These are phyloP conservation scores for Trichoderma sp. DNA, from an alignment of 2,329 filamentous ascomycete species.

Conservation along the genomic window DNA sequence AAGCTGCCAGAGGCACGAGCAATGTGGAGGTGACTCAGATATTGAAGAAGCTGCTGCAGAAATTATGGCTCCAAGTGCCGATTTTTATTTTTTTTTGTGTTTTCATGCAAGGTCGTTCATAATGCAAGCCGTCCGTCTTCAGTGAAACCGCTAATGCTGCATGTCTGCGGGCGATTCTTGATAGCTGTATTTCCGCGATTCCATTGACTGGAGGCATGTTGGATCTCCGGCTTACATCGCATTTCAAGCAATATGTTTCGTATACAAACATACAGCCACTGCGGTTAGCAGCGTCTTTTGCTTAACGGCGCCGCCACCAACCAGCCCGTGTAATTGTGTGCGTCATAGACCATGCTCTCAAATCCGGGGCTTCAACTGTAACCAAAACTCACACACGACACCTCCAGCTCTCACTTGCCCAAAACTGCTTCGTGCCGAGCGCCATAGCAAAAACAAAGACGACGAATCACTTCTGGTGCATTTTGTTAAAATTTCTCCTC, in stretches of 20 bases:
- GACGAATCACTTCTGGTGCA: not conserved
- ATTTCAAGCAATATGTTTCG: not conserved
- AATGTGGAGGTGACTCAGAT: conserved; percentile 26
- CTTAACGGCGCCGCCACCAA: conserved; percentile 1
- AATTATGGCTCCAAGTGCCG: conserved; percentile 7
- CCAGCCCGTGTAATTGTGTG: not conserved
- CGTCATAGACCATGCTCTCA: conserved; percentile 18
- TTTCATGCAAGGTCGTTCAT: not conserved
- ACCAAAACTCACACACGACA: conserved; percentile 20
- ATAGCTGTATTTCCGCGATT: not conserved
- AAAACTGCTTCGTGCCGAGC: conserved; percentile 9
- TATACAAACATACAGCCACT: not conserved
- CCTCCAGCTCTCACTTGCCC: not conserved
- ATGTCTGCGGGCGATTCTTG: not conserved
- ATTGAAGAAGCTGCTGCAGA: not conserved
- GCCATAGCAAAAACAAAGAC: not conserved
- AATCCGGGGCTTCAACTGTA: conserved; percentile 1
- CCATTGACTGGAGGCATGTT: not conserved
- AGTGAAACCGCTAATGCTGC: conserved; percentile 16
- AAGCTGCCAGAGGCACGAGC: conserved; percentile 13
- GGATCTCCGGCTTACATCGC: not conserved
- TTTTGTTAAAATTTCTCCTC: conserved; percentile 11
- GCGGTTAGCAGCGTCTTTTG: not conserved
- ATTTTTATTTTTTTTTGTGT: conserved; percentile 2
- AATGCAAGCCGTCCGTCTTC: conserved; percentile 9